Conservation (phyloP, 2,329 filamentous ascomycete genomes). For the Xylaria sp. region DNA sequence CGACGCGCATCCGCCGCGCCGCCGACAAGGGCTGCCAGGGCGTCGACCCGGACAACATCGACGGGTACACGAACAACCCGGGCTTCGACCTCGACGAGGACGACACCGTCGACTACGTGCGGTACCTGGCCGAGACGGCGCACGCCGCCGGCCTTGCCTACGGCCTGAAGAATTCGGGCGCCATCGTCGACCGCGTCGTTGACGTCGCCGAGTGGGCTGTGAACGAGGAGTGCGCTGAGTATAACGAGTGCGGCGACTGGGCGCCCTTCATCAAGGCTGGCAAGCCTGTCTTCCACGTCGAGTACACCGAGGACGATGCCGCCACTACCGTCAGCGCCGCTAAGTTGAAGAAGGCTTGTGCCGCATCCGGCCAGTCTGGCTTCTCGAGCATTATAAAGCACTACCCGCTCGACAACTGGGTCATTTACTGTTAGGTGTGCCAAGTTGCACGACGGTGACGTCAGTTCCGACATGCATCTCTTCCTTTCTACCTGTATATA, state of each 20-base stretch:
- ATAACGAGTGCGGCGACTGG: constrained; percentile 64
- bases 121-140: constrained; percentile 63
- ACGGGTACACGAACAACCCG: constrained; percentile 69
- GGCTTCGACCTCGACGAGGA: constrained; percentile 62
- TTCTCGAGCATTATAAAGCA: constrained; percentile 31
- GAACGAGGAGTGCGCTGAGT: constrained; percentile 71
- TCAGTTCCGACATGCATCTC: background rate
- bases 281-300: constrained; percentile 76
- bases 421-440: constrained; percentile 21
- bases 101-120: constrained; percentile 64
- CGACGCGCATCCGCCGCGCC: constrained; percentile 62
- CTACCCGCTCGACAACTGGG: constrained; percentile 23
- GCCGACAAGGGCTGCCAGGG: constrained; percentile 68
- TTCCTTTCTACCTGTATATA: background rate
- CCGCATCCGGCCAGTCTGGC: constrained; percentile 18
- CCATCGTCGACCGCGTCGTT: constrained; percentile 58
- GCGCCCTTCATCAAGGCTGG: constrained; percentile 60
- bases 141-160: constrained; percentile 60
- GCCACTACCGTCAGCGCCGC: constrained; percentile 14
- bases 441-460: background rate
- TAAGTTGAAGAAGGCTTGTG: constrained; percentile 15
- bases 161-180: constrained; percentile 72
- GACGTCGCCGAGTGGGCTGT: constrained; percentile 67
- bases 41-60: constrained; percentile 74
- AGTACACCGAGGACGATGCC: constrained; percentile 62